These are phyloP conservation scores for Castanea crenata DNA, from an alignment of 306 rosid genomes.

Conservation along the genomic window DNA sequence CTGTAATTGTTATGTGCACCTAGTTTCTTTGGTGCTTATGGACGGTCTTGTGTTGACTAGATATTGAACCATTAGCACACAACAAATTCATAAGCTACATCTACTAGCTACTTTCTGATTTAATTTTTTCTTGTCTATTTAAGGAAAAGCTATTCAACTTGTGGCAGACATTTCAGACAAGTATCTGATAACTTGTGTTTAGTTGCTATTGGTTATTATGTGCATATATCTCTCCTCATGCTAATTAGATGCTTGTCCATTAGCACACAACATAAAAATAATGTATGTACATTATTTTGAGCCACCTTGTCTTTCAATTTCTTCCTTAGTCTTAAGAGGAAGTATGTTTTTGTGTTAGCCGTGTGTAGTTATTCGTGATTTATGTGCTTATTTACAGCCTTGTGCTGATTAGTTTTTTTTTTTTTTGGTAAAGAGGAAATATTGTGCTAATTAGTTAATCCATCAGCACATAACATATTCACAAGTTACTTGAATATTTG, in stretches of 20 bases:
- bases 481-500: slow-evolving; percentile 23
- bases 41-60: not conserved
- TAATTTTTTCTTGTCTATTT: not conserved
- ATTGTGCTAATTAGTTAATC: slow-evolving; percentile 21
- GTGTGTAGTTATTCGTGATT: not conserved
- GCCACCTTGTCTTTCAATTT: slow-evolving; percentile 35
- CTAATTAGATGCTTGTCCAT: too few relatives aligned
- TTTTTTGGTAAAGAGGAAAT: too few relatives aligned
- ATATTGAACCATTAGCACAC: not conserved
- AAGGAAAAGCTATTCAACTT: not conserved
- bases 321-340: slow-evolving; percentile 4
- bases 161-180: not conserved
- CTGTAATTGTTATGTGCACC: not conserved
- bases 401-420: slow-evolving; percentile 27
- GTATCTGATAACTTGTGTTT: not conserved
- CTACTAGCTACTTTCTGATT: not conserved
- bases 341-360: not conserved
- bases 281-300: slow-evolving; percentile 22
- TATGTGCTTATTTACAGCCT: slow-evolving; percentile 39
- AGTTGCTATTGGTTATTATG: too few relatives aligned
- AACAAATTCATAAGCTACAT: slow-evolving; percentile 1
- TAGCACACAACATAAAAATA: too few relatives aligned
- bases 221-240: too few relatives aligned
- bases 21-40: not conserved
- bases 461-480: slow-evolving; percentile 37